These are phyloP conservation scores for Lophiostoma macrostomum DNA, from an alignment of 495 filamentous ascomycete species.

Conservation along the genomic window DNA sequence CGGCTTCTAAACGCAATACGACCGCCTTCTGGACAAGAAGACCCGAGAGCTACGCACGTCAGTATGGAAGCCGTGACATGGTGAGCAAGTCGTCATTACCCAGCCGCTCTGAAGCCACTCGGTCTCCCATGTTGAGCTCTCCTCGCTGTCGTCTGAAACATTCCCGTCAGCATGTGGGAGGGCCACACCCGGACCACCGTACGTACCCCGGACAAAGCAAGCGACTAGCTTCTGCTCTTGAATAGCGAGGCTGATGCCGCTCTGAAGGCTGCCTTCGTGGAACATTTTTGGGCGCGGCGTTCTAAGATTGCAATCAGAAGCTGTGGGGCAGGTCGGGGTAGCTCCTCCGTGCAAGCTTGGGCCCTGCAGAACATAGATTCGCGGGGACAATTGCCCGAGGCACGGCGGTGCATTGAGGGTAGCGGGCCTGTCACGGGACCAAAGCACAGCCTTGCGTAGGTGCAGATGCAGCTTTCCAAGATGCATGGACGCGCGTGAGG, in stretches of 20 bases:
- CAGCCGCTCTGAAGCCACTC: conserved; percentile 63
- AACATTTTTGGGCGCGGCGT: conserved; percentile 56
- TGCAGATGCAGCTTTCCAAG: too few relatives aligned
- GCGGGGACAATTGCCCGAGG: too few relatives aligned
- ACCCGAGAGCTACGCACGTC: conserved; percentile 39
- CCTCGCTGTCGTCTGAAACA: conserved; percentile 58
- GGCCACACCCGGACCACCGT: too few relatives aligned
- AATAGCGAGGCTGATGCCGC: conserved; percentile 72
- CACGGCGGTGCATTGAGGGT: too few relatives aligned
- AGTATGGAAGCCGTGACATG: background rate
- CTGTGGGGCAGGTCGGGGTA: conserved; percentile 7
- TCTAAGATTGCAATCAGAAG: conserved; percentile 5
- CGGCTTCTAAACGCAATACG: conserved; percentile 63
- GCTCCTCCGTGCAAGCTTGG: too few relatives aligned
- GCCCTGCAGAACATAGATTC: too few relatives aligned
- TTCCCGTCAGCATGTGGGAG: background rate
- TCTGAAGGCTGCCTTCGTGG: conserved; percentile 71
- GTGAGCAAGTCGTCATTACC: conserved; percentile 40
- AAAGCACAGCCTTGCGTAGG: too few relatives aligned
- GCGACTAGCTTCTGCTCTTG: conserved; percentile 61
- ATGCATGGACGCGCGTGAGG: too few relatives aligned
- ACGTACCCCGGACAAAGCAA: conserved; percentile 65
- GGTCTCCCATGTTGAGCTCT: conserved; percentile 72
- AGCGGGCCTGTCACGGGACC: too few relatives aligned
- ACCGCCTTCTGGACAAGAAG: conserved; percentile 60